Evolutionary conservation across 164 flowering plant genomes (phyloP).

Genomic region (Umbellularia californica): DNA sequence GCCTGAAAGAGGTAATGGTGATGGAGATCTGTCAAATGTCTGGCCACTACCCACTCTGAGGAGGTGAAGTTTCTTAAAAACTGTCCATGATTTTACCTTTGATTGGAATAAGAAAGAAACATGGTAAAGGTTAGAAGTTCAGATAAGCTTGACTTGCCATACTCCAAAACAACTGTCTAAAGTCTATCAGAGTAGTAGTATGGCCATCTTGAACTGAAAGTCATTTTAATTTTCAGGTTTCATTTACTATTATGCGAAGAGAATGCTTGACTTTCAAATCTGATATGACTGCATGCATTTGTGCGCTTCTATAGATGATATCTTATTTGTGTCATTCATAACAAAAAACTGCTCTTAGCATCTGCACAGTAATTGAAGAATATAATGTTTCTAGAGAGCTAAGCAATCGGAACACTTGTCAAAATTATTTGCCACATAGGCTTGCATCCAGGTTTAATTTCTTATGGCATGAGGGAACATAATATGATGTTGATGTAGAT

Average conservation of each 20-base stretch:
- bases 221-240: too few species aligned
- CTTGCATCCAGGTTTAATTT: background rate
- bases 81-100: too few species aligned
- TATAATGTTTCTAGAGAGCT: background rate
- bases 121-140: too few species aligned
- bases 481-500: background rate
- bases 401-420: background rate
- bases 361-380: too few species aligned
- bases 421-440: background rate
- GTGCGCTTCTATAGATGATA: background rate
- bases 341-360: too few species aligned
- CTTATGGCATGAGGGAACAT: background rate
- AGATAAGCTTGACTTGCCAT: too few species aligned
- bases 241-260: background rate
- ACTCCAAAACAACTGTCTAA: too few species aligned
- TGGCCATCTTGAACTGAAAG: too few species aligned
- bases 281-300: background rate
- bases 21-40: conserved; percentile 39
- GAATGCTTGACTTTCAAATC: background rate
- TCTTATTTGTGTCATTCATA: too few species aligned
- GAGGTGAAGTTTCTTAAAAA: conserved; percentile 39
- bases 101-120: background rate
- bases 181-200: too few species aligned
- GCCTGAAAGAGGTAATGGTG: conserved; percentile 26
- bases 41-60: conserved; percentile 83